Conservation (phyloP, 139 green algal genomes). For the Parachlorella kessleri region DNA sequence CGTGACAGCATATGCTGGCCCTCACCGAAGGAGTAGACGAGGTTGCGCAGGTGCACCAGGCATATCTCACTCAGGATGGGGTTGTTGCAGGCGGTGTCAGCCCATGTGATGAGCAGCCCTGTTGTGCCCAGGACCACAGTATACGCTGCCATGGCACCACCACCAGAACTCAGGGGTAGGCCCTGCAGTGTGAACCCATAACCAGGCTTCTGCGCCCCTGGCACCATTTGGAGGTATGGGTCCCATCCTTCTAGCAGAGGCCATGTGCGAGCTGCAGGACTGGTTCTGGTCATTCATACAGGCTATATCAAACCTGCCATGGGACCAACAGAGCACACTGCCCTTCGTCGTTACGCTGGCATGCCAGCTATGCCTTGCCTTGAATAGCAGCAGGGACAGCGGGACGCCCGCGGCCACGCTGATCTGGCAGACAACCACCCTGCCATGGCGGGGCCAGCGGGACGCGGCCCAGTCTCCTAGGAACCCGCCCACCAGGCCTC, state of each 20-base stretch:
- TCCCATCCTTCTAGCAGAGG: no score
- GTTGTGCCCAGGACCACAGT: conserved; percentile 27
- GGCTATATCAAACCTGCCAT: no score
- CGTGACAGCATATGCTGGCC: no score
- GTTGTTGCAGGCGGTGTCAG: conserved; percentile 64
- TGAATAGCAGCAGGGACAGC: conserved; percentile 22
- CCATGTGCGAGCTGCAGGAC: no score
- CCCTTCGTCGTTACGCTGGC: no score
- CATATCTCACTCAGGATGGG: conserved; percentile 67
- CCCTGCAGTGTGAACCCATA: no score
- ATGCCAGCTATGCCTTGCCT: background rate
- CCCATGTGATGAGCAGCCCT: conserved; percentile 49
- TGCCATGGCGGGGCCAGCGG: conserved; percentile 39
- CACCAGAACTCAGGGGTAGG: background rate
- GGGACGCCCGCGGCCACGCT: conserved; percentile 45
- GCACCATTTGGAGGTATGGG: no score
- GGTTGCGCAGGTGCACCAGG: conserved; percentile 48
- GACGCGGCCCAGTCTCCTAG: conserved; percentile 47
- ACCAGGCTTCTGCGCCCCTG: no score
- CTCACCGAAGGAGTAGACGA: conserved; percentile 58
- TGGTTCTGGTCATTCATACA: no score
- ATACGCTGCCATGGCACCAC: conserved; percentile 22
- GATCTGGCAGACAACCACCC: conserved; percentile 52
- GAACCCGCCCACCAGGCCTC: conserved; percentile 44
- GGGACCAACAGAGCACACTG: no score